Percentiles rank a stretch among this genome's conserved stretches.
These are phyloP conservation scores for Epithele typhae DNA, from an alignment of 768 basidiomycete genomes.

Conservation along the genomic window DNA sequence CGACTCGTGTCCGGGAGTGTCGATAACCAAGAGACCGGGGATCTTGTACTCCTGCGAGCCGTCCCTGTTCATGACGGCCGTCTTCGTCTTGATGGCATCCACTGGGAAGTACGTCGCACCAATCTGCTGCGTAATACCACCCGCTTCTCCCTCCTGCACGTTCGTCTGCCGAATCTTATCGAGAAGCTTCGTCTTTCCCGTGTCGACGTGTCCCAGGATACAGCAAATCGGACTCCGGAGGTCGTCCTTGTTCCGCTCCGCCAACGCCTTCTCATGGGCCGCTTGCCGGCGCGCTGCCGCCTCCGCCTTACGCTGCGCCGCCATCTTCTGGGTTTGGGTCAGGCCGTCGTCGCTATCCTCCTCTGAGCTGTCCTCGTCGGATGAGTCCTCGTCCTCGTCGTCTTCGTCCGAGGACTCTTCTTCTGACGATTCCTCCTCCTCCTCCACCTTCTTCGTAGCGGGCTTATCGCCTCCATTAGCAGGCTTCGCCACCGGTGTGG, in stretches of 20 bases:
- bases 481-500: constrained; percentile 1
- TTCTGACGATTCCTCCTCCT: constrained; percentile 18
- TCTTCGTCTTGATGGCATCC: constrained; percentile 91
- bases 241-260: constrained; percentile 83
- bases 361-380: constrained; percentile 36
- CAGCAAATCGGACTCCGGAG: constrained; percentile 97
- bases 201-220: constrained; percentile 99
- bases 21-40: constrained; percentile 92
- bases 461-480: constrained; percentile 15
- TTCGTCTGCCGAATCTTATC: constrained; percentile 99
- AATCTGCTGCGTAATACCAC: constrained; percentile 99
- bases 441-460: constrained; percentile 7
- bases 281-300: constrained; percentile 79
- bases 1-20: constrained; percentile 98
- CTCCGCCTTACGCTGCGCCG: constrained; percentile 72
- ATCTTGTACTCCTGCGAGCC: constrained; percentile 89
- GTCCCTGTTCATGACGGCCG: constrained; percentile 89
- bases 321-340: constrained; percentile 61
- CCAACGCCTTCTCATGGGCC: constrained; percentile 79
- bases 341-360: constrained; percentile 47
- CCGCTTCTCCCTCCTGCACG: constrained; percentile 98
- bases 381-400: constrained; percentile 19
- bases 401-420: constrained; percentile 14
- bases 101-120: constrained; percentile 99
- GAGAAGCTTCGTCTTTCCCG: constrained; percentile 95